Conservation (phyloP, 768 basidiomycete genomes). For the Pulveroboletus sp. region DNA sequence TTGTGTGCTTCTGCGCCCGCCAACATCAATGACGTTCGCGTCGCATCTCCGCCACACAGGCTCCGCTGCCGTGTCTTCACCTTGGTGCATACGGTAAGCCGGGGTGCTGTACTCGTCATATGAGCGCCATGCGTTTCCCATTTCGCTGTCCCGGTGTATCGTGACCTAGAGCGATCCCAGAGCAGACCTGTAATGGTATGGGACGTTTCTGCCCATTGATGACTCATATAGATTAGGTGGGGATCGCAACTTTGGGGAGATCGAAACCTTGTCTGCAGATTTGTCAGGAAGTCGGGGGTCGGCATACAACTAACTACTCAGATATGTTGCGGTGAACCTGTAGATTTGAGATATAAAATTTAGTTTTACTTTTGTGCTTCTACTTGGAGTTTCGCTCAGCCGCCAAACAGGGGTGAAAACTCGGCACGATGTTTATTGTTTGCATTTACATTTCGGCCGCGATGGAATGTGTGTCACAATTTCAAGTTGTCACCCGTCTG, state of each 20-base stretch:
- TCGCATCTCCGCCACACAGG: conserved; percentile 10
- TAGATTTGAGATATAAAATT: no score
- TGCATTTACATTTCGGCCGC: no score
- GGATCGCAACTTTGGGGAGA: not conserved
- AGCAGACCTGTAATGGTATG: not conserved
- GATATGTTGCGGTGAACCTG: no score
- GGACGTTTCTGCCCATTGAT: not conserved
- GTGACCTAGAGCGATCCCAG: not conserved
- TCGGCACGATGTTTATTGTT: no score
- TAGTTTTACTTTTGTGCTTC: no score
- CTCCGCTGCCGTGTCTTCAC: not conserved
- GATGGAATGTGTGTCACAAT: no score
- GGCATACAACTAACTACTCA: no score
- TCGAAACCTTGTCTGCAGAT: conserved; percentile 8
- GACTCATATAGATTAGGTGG: not conserved
- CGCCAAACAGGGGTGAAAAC: no score
- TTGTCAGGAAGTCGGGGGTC: conserved; percentile 10
- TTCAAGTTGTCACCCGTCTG: no score
- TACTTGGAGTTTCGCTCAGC: no score
- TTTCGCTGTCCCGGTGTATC: not conserved
- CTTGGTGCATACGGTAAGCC: not conserved
- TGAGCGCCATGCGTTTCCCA: not conserved
- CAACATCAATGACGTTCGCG: not conserved
- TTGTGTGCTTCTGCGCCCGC: not conserved
- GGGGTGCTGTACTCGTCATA: not conserved